These are phyloP conservation scores for Entomophthora muscae DNA, from an alignment of 371 early-diverging fungal genomes.

Conservation along the genomic window DNA sequence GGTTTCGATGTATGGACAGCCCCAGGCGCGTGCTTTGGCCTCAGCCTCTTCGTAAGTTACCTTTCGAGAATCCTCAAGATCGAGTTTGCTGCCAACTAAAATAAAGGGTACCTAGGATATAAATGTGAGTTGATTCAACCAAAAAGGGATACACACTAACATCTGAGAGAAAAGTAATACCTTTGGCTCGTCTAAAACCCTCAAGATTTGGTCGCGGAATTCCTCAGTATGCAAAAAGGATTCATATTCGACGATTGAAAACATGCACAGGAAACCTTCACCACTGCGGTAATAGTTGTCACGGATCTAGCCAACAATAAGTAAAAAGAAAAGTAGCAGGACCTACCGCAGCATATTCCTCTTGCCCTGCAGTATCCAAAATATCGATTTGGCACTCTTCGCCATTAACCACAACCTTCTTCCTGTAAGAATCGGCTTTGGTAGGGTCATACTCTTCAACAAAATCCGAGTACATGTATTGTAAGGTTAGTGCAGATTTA, in stretches of 20 bases:
- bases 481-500: conserved; percentile 79
- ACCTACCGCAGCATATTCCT: conserved; percentile 64
- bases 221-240: conserved; percentile 65
- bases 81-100: conserved; percentile 76
- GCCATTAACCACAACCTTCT: conserved; percentile 41
- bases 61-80: conserved; percentile 40
- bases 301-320: conserved; percentile 39
- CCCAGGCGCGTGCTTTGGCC: conserved; percentile 56
- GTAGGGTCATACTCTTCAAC: conserved; percentile 92
- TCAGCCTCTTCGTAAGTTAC: conserved; percentile 49
- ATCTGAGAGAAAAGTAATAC: conserved; percentile 21
- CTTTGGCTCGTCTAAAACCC: conserved; percentile 69
- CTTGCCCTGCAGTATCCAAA: conserved; percentile 87
- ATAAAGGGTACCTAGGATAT: conserved; percentile 57
- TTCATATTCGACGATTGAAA: conserved; percentile 66
- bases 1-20: conserved; percentile 66
- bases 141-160: too few relatives aligned
- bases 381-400: conserved; percentile 78
- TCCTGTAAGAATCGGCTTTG: conserved; percentile 77
- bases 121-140: too few relatives aligned
- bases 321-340: neutral
- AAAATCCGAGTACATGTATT: conserved; percentile 88
- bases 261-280: conserved; percentile 81
- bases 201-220: conserved; percentile 73
- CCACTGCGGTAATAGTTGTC: conserved; percentile 85